phyloP scores from a whole-genome alignment of 1,139 yeast genomes.

The Hemisphaericaspora xylanilytica region DNA sequence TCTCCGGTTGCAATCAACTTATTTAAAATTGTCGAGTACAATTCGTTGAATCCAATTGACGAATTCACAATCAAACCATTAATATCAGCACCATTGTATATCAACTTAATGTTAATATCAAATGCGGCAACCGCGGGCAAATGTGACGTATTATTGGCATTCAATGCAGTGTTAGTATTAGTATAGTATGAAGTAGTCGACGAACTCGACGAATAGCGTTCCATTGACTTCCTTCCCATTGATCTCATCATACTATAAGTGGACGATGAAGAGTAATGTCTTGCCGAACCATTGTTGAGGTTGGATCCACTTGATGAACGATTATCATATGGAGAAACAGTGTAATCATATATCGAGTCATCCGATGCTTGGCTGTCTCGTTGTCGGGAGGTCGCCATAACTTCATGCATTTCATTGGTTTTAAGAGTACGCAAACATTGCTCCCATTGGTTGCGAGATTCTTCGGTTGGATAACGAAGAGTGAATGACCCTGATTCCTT shows the following conservation, averaged over 20 bases:
- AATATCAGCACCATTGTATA: conserved; percentile 45
- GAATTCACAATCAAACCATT: conserved; percentile 42
- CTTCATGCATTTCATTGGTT: conserved; percentile 42
- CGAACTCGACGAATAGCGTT: conserved; percentile 12
- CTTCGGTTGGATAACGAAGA: conserved; percentile 68
- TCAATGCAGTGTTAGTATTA: conserved; percentile 8
- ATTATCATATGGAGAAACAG: conserved; percentile 14
- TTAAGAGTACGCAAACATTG: conserved; percentile 49
- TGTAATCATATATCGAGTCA: conserved; percentile 24
- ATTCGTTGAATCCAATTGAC: conserved; percentile 44
- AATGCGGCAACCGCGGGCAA: conserved; percentile 4
- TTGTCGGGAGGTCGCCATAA: conserved; percentile 33
- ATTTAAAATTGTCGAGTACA: conserved; percentile 41
- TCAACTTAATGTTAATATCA: conserved; percentile 45
- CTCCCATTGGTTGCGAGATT: conserved; percentile 70
- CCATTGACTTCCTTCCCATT: conserved; percentile 19
- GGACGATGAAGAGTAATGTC: conserved; percentile 47
- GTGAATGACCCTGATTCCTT: conserved; percentile 76
- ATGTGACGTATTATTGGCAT: conserved; percentile 3
- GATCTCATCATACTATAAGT: conserved; percentile 48
- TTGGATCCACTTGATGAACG: conserved; percentile 26
- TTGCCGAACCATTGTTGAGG: conserved; percentile 14
- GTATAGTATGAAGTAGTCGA: conserved; percentile 18
- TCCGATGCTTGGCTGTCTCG: conserved; percentile 40
- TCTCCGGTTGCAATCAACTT: conserved; percentile 33